These are phyloP conservation scores for Tetrahymena malaccensis DNA, from an alignment of 73 alveolate species.

Conservation along the genomic window DNA sequence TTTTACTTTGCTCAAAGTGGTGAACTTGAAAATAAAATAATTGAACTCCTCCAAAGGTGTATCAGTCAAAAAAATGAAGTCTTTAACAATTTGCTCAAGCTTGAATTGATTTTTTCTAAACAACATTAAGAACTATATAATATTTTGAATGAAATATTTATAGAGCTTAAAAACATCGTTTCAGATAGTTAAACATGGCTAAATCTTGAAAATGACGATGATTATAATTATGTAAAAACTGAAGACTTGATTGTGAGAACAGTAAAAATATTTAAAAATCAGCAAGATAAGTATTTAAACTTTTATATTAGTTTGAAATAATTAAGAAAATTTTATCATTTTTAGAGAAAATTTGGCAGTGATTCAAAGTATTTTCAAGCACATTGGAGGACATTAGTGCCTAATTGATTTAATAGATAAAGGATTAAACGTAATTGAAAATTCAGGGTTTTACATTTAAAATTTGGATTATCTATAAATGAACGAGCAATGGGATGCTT, in stretches of 20 bases:
- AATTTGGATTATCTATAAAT: background rate
- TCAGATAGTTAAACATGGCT: slow-evolving; percentile 11
- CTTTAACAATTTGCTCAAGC: background rate
- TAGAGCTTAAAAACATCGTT: background rate
- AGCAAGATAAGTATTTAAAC: background rate
- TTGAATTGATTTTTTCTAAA: background rate
- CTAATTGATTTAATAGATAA: background rate
- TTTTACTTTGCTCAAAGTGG: background rate
- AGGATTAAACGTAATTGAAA: background rate
- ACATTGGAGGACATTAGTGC: background rate
- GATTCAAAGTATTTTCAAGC: slow-evolving; percentile 1
- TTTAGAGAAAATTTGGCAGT: slow-evolving; percentile 3
- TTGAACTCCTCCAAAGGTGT: background rate
- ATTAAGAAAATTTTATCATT: background rate
- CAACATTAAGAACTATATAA: background rate
- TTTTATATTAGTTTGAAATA: background rate
- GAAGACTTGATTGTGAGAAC: background rate
- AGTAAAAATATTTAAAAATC: background rate
- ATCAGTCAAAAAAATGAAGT: background rate
- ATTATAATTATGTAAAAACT: background rate
- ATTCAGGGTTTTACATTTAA: background rate
- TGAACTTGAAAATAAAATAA: background rate
- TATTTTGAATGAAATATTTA: background rate
- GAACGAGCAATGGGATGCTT: background rate
- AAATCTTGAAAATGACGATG: slow-evolving; percentile 2